These are phyloP conservation scores for Acrocalymma vagum DNA, from an alignment of 2,329 filamentous ascomycete genomes.

Conservation along the genomic window DNA sequence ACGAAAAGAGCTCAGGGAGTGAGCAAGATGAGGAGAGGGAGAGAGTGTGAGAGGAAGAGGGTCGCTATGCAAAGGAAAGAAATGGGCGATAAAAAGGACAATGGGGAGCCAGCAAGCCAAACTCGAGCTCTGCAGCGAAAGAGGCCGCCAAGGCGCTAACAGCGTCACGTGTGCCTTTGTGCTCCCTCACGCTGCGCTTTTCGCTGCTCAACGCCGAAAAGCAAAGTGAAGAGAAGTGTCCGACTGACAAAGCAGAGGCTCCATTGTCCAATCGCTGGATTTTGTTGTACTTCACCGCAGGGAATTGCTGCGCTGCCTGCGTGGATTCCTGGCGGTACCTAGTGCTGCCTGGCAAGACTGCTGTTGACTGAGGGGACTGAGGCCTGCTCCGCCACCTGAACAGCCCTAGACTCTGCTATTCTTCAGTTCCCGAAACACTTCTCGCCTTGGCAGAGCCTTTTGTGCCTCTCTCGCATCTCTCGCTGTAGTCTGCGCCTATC, in stretches of 20 bases:
- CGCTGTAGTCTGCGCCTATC: too few species aligned
- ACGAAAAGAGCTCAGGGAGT: constrained; percentile 30
- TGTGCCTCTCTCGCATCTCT: too few species aligned
- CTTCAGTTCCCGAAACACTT: too few species aligned
- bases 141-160: constrained; percentile 17
- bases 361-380: too few species aligned
- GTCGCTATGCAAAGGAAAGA: constrained; percentile 38
- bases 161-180: too few species aligned
- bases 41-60: constrained; percentile 34
- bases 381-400: constrained; percentile 23
- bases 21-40: constrained; percentile 20
- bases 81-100: constrained; percentile 32
- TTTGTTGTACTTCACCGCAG: background rate
- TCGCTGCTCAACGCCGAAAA: constrained; percentile 9
- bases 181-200: too few species aligned
- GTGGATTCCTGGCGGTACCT: constrained; percentile 34
- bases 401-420: constrained; percentile 7
- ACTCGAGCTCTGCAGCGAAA: constrained; percentile 1
- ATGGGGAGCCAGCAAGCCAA: too few species aligned
- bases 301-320: constrained; percentile 28
- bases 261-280: constrained; percentile 1
- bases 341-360: constrained; percentile 44
- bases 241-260: constrained; percentile 4
- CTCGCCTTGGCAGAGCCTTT: too few species aligned
- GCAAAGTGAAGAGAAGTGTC: constrained; percentile 19